Conservation (phyloP, 2,329 filamentous ascomycete species). For the Alternaria viburni region DNA sequence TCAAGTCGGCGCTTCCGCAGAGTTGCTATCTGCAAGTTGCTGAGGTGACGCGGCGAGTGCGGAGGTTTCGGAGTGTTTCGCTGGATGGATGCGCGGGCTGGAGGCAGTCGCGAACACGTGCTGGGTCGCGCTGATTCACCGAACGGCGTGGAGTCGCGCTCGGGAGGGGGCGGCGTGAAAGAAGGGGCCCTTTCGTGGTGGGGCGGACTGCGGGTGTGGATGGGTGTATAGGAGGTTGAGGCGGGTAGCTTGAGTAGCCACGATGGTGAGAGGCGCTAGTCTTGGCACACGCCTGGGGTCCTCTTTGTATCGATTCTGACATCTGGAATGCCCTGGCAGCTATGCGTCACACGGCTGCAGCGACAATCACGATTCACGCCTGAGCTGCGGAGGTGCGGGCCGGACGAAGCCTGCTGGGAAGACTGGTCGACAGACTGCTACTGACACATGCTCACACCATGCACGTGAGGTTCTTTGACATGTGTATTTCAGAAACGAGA, state of each 20-base stretch:
- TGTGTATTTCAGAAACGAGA: background rate
- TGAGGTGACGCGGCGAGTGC: slow-evolving; percentile 41
- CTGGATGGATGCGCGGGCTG: slow-evolving; percentile 24
- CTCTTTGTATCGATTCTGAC: slow-evolving; percentile 12
- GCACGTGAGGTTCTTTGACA: slow-evolving; percentile 3
- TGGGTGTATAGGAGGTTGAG: slow-evolving; percentile 30
- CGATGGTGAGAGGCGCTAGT: slow-evolving; percentile 22
- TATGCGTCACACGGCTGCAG: slow-evolving; percentile 6
- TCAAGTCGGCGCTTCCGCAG: slow-evolving; percentile 50
- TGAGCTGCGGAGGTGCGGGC: background rate
- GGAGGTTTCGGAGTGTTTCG: slow-evolving; percentile 38
- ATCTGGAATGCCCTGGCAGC: background rate
- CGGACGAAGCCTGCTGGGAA: background rate
- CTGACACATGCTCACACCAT: background rate
- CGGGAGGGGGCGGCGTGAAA: slow-evolving; percentile 29
- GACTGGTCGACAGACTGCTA: background rate
- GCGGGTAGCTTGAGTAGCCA: slow-evolving; percentile 13
- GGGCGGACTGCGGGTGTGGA: slow-evolving; percentile 41
- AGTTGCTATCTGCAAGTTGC: slow-evolving; percentile 42
- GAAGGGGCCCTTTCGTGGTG: slow-evolving; percentile 34
- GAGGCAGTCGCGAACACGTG: slow-evolving; percentile 24
- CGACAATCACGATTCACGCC: slow-evolving; percentile 1
- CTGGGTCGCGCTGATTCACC: slow-evolving; percentile 31
- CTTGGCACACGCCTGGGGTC: slow-evolving; percentile 25
- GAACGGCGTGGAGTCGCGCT: slow-evolving; percentile 31